Evolutionary conservation across 1,139 yeast genomes (phyloP).

Genomic region (Yamadazyma sp.): DNA sequence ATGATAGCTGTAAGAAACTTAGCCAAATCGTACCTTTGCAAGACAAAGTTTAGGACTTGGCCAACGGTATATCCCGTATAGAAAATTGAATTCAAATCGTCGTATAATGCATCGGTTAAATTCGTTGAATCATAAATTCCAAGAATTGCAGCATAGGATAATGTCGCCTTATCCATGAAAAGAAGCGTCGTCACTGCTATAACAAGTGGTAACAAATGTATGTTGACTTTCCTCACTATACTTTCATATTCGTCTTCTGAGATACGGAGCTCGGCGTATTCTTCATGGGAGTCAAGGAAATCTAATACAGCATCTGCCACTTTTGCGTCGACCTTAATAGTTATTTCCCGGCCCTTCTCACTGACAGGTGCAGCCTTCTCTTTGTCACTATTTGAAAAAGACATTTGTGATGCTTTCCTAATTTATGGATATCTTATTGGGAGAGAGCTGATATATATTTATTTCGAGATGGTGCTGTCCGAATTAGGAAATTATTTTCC

Average conservation of each 20-base stretch:
- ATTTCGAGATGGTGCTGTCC: too few species aligned
- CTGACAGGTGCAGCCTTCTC: neutral
- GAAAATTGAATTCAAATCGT: constrained; percentile 27
- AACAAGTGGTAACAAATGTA: constrained; percentile 33
- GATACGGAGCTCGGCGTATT: neutral
- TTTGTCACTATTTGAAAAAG: neutral
- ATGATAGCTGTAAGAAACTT: constrained; percentile 13
- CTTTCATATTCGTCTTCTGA: constrained; percentile 1
- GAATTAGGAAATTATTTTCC: too few species aligned
- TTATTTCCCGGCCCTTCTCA: neutral
- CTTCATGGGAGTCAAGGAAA: constrained; percentile 3
- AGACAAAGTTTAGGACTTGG: constrained; percentile 5
- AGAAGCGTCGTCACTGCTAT: constrained; percentile 29
- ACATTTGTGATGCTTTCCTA: neutral
- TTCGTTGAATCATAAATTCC: constrained; percentile 42
- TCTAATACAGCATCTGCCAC: constrained; percentile 1
- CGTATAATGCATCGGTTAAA: constrained; percentile 29
- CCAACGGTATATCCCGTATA: constrained; percentile 10
- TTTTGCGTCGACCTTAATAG: neutral
- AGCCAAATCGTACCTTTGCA: constrained; percentile 11
- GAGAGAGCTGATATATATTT: too few species aligned
- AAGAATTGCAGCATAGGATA: constrained; percentile 42
- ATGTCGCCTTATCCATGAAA: constrained; percentile 46
- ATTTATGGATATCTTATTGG: neutral
- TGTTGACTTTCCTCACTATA: constrained; percentile 43